Evolutionary conservation across 495 filamentous ascomycete species (phyloP).

Genomic region (Hypoxylon subgilvum): DNA sequence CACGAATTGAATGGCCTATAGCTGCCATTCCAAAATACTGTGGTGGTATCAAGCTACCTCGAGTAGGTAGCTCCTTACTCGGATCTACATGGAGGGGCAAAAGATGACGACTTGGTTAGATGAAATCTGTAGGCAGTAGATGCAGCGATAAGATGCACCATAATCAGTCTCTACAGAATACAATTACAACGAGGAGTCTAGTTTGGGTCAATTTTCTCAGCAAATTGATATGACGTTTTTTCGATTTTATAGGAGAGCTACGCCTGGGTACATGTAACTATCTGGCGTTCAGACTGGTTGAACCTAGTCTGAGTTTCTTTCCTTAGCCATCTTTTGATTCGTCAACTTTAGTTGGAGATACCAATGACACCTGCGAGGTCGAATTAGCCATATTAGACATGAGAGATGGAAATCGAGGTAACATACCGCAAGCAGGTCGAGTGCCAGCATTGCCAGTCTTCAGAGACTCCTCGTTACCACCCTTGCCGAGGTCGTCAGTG

Average conservation of each 20-base stretch:
- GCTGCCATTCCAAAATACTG: no score
- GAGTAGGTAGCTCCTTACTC: no score
- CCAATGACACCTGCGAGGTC: slow-evolving; percentile 75
- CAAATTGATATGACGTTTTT: slow-evolving; percentile 5
- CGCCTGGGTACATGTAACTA: slow-evolving; percentile 15
- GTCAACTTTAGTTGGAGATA: slow-evolving; percentile 65
- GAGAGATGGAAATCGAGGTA: slow-evolving; percentile 18
- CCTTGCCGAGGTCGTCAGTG: slow-evolving; percentile 93
- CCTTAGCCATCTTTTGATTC: not conserved
- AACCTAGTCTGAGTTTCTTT: slow-evolving; percentile 7
- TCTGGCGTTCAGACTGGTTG: slow-evolving; percentile 9
- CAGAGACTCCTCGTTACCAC: slow-evolving; percentile 88
- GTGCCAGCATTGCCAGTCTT: slow-evolving; percentile 95
- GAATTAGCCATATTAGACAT: slow-evolving; percentile 12
- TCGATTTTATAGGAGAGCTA: slow-evolving; percentile 17
- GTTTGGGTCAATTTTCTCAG: no score
- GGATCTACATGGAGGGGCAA: no score
- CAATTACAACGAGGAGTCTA: no score
- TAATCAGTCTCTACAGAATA: no score
- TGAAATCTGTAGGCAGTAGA: no score
- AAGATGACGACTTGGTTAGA: no score
- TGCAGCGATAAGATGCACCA: no score
- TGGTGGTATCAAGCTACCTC: no score
- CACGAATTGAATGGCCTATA: no score
- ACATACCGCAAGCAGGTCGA: slow-evolving; percentile 89